Base-by-base conservation (phyloP, 352 stramenopile species). In the Aphanomyces invadans region DNA sequence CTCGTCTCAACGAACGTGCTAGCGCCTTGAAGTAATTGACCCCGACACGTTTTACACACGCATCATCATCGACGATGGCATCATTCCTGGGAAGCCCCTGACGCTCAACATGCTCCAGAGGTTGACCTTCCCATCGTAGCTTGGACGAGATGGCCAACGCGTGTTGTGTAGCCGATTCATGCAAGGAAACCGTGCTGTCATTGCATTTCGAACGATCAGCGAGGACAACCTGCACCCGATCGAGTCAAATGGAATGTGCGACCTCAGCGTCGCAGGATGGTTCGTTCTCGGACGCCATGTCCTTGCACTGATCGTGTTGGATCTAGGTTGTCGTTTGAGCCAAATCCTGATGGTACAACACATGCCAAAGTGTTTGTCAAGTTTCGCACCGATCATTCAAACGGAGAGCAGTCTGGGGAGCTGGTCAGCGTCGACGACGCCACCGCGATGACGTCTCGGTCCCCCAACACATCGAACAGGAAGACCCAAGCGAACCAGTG, bases 241-340 rank as follows among this genome's bases (percentile, higher is more conserved):
- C 60, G 38, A 46, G 3, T 55, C 21, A 26, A 56, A 39, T 32
- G 49, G 49, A 32, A 31, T 38, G 21, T 49, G 60, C 60, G 60
- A 67, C 17, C 42, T 67, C 31, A 57, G 38, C n/a, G 33, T 67
- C n/a, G 60, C 60, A 2, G 60, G 60, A 28, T 67, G 60, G 60
- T 67, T 11, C 12, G 49, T 57, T 12, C 26, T 4, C 19, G 17
- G 19, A 19, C 26, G 28, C 15, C 31, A 23, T 9, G 45, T 33
- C 5, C 19, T 28, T 3, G 3, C 5, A 26, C 19, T 15, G 15
- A 25, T 21, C 31, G n/a, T n/a, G n/a, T n/a, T n/a, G n/a, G n/a
- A n/a, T n/a, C n/a, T 67, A 67, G 60, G 60, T 38, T 67, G 49
- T 67, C 60, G 33, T 67, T 67, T 67, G 60, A 67, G 32, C 60